phyloP scores from a whole-genome alignment of 116 monocot species.

The Posidonia oceanica region DNA sequence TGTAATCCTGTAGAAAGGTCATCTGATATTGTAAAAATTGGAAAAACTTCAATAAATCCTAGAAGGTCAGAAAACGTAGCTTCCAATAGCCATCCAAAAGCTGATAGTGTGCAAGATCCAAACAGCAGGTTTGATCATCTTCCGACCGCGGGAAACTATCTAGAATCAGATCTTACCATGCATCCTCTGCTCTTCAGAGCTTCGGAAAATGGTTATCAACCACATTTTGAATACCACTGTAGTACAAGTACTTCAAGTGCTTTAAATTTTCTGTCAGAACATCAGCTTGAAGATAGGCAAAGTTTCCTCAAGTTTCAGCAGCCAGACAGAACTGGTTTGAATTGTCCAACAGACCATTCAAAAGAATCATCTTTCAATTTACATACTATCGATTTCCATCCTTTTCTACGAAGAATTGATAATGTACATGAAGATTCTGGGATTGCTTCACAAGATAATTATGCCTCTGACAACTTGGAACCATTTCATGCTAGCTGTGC shows the following conservation, averaged over 20 bases:
- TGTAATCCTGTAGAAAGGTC: slow-evolving; percentile 12
- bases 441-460: slow-evolving; percentile 3
- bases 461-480: not conserved
- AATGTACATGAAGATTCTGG: slow-evolving; percentile 11
- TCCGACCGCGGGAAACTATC: slow-evolving; percentile 28
- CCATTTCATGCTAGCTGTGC: not conserved
- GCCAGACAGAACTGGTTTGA: not conserved
- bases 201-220: slow-evolving; percentile 30
- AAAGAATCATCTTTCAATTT: slow-evolving; percentile 18
- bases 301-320: slow-evolving; percentile 7
- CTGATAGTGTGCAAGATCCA: slow-evolving; percentile 10
- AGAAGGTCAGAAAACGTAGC: slow-evolving; percentile 9
- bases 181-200: slow-evolving; percentile 75
- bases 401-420: slow-evolving; percentile 53
- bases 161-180: slow-evolving; percentile 61
- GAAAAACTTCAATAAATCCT: slow-evolving; percentile 8
- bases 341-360: slow-evolving; percentile 1
- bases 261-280: slow-evolving; percentile 20
- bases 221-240: slow-evolving; percentile 22
- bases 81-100: slow-evolving; percentile 13
- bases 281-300: slow-evolving; percentile 14
- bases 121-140: slow-evolving; percentile 8
- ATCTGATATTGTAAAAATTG: slow-evolving; percentile 15
- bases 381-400: slow-evolving; percentile 74
- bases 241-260: slow-evolving; percentile 19